phyloP scores from a whole-genome alignment of 306 rosid species.

The Potentilla sterilis region DNA sequence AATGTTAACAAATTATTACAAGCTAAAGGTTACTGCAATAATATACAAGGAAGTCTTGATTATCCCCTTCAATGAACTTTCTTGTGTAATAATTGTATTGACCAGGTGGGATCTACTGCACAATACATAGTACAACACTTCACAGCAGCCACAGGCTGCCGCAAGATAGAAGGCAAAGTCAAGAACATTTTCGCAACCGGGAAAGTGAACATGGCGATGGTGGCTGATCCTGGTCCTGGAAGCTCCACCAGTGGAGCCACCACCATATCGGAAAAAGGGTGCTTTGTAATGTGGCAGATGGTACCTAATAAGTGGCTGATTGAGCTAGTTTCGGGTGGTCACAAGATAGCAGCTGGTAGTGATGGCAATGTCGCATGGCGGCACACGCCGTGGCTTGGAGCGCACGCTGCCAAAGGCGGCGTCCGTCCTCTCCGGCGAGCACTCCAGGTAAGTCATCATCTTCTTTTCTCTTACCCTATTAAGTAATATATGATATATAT shows the following conservation, averaged over 20 bases:
- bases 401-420: conserved; percentile 81
- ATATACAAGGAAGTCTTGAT: not conserved
- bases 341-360: conserved; percentile 79
- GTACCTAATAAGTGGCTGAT: conserved; percentile 86
- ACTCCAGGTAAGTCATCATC: conserved; percentile 57
- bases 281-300: conserved; percentile 99
- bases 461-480: not conserved
- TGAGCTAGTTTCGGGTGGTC: conserved; percentile 76
- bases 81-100: not conserved
- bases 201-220: conserved; percentile 70
- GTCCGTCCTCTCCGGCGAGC: conserved; percentile 94
- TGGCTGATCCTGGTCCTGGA: conserved; percentile 56
- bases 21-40: not conserved
- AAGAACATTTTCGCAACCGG: conserved; percentile 74
- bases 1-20: not conserved
- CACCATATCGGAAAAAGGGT: conserved; percentile 52
- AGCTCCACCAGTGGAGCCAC: conserved; percentile 36
- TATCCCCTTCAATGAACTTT: not conserved
- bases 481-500: not conserved
- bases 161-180: conserved; percentile 73
- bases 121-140: conserved; percentile 84
- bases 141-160: conserved; percentile 89
- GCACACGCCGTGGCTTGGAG: conserved; percentile 92
- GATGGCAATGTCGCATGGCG: conserved; percentile 91
- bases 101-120: conserved; percentile 75